phyloP scores from a whole-genome alignment of 768 basidiomycete genomes.

The Butyriboletus loyo region DNA sequence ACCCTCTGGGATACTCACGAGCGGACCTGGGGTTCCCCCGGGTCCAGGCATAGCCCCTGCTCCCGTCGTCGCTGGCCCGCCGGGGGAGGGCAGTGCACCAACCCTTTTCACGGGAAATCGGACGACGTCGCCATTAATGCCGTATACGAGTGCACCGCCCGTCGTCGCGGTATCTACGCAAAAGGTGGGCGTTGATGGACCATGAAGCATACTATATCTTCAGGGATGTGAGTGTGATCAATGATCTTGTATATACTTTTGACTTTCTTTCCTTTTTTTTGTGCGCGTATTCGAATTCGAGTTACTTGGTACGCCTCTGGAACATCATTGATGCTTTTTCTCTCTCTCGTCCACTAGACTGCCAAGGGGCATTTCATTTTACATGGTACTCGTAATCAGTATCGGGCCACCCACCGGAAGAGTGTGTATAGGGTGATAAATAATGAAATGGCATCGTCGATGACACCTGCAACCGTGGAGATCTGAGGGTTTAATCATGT shows the following conservation, averaged over 20 bases:
- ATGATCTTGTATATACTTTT: neutral
- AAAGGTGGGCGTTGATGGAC: constrained; percentile 22
- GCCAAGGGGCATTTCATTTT: neutral
- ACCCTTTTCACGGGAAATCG: constrained; percentile 14
- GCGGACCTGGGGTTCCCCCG: constrained; percentile 28
- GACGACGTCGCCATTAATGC: constrained; percentile 25
- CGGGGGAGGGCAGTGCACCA: constrained; percentile 9
- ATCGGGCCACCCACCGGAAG: neutral
- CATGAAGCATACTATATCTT: neutral
- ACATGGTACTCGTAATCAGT: constrained; percentile 2
- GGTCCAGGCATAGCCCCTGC: constrained; percentile 29
- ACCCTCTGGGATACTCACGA: constrained; percentile 26
- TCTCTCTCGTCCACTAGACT: constrained; percentile 1
- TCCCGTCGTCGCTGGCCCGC: constrained; percentile 1
- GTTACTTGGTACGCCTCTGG: neutral
- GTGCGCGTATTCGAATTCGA: neutral
- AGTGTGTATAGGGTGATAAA: neutral
- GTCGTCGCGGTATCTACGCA: constrained; percentile 7
- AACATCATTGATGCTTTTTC: constrained; percentile 1
- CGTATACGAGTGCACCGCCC: constrained; percentile 11
- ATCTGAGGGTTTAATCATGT: neutral
- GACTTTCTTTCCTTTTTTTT: neutral
- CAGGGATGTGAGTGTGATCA: neutral
- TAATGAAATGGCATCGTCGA: constrained; percentile 2
- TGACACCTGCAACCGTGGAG: too few relatives aligned